A percentile compares a stretch with the other conserved stretches of the same genome.
Evolutionary conservation across 768 basidiomycete species (phyloP).

Genomic region (Cystobasidium ongulense): DNA sequence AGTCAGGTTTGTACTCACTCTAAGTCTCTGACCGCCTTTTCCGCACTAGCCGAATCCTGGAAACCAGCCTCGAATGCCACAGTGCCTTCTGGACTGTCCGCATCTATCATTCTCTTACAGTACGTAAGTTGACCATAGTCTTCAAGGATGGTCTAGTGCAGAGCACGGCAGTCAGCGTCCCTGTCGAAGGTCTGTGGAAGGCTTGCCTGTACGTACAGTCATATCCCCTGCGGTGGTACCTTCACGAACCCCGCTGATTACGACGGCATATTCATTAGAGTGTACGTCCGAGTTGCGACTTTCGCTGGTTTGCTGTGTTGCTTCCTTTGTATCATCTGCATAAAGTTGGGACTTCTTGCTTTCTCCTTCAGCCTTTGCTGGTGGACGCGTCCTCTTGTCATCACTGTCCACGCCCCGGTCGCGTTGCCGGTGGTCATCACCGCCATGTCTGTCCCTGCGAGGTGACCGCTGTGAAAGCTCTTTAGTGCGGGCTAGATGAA

Average conservation of each 20-base stretch:
- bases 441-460: not conserved
- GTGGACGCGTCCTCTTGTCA: not conserved
- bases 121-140: not conserved
- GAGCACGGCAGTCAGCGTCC: not conserved
- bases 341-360: not conserved
- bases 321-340: not conserved
- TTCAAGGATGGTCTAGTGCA: not conserved
- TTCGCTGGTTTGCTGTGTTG: not conserved
- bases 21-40: not conserved
- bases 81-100: not conserved
- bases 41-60: not conserved
- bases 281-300: not conserved
- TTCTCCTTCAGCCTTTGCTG: not conserved
- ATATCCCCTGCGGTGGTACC: not conserved
- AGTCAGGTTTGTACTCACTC: not conserved
- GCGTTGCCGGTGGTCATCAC: not conserved
- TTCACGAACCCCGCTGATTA: not conserved
- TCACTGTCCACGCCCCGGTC: not conserved
- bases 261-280: not conserved
- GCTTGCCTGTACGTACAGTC: not conserved
- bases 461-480: not conserved
- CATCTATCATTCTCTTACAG: not conserved
- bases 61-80: conserved; percentile 12
- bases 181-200: not conserved
- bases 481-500: not conserved